Conservation (phyloP, 1,284 basidiomycete genomes). For the Rhodotorula mucilaginosa region DNA sequence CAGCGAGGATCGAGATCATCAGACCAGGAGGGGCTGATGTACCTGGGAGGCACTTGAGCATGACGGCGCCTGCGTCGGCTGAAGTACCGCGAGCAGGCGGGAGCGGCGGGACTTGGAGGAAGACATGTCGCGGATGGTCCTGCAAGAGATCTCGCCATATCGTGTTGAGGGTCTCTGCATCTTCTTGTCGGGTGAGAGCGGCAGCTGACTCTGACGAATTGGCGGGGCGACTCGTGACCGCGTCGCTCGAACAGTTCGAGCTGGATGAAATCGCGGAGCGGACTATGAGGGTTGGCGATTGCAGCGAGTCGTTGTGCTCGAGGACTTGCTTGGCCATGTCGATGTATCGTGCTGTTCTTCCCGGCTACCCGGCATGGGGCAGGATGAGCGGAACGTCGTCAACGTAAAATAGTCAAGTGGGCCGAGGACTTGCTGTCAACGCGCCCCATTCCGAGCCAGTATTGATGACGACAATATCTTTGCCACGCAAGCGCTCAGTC, state of each 20-base stretch:
- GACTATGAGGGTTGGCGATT: conserved; percentile 7
- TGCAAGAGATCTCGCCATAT: background rate
- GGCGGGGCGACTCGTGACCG: background rate
- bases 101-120: background rate
- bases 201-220: background rate
- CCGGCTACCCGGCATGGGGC: background rate
- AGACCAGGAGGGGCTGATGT: background rate
- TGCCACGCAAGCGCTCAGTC: background rate
- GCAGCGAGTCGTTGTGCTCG: background rate
- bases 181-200: background rate
- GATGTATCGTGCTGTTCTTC: background rate
- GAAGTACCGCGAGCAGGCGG: background rate
- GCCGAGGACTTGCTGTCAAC: background rate
- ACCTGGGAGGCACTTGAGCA: conserved; percentile 5
- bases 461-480: conserved; percentile 1
- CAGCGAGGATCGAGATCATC: background rate
- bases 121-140: background rate
- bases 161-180: background rate
- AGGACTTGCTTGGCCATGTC: conserved; percentile 1
- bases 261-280: background rate
- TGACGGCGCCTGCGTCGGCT: background rate
- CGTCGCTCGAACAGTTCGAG: background rate
- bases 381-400: too few species aligned
- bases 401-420: too few species aligned
- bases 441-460: background rate